Evolutionary conservation across 2,329 filamentous ascomycete species (phyloP), one percentile per base, ranked within the genome.

Genomic region (Fusarium sp.): DNA sequence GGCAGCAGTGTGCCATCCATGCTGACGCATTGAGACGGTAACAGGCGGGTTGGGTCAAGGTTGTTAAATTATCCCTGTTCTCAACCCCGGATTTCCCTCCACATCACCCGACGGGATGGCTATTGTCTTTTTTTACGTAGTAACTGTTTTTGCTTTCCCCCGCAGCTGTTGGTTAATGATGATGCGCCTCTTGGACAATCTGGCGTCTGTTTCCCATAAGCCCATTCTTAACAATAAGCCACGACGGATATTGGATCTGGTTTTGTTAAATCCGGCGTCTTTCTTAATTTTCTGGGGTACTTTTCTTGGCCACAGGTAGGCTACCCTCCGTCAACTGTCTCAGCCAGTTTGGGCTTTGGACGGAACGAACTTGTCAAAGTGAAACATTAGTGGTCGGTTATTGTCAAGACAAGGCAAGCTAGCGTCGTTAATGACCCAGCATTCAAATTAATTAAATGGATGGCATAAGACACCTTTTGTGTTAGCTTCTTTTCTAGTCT

Each of bases 1-100:
- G n/a, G 25, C n/a, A 38, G 44, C 24, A 44, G 44, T 60, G 47
- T 50, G 30, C 30, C 32, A 74, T 72, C 71, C 64, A 56, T 49
- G 40, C 45, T 58, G 47, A 70, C 40, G 63, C 68, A 47, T 52
- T 32, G 24, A 47, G 50, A 70, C 46, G 70, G 62, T 70, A 38
- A 38, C 18, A 38, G 34, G 34, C 34, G 34, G 34, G 34, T 38
- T 38, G 34, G 18, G 34, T 38, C 34, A 38, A 38, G 34, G 34
- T 66, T 63, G 67, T 29, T 55, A 32, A 24, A 43, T 18, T 18
- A 63, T 52, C 58, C 68, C 55, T 61, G 67, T 66, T 42, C 46
- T 24, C 47, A 32, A 57, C 40, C 54, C 66, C 66, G 14, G 62
- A 45, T 61, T 53, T 53, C 44, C 38, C 49, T 20, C 32, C 62